These are phyloP conservation scores for Bidens hawaiensis DNA, from an alignment of 140 eudicot genomes.

Conservation along the genomic window DNA sequence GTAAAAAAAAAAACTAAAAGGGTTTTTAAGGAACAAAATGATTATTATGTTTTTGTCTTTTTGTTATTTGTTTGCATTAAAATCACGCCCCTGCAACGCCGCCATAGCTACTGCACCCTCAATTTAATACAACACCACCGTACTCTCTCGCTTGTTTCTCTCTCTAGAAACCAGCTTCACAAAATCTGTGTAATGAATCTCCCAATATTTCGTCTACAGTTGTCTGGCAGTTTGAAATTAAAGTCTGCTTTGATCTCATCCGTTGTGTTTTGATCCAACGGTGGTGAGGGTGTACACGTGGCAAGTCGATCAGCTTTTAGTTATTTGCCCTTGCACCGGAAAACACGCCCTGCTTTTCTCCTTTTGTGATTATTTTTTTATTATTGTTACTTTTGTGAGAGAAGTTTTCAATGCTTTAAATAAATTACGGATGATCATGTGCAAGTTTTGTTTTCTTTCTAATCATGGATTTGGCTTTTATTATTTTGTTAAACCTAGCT, in stretches of 20 bases:
- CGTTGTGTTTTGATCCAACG: conserved; percentile 51
- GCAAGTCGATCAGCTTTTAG: conserved; percentile 48
- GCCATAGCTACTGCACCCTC: conserved; percentile 68
- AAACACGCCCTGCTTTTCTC: conserved; percentile 78
- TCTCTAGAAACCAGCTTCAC: conserved; percentile 15
- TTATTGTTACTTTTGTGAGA: not conserved
- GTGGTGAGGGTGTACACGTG: conserved; percentile 44
- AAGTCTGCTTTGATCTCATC: conserved; percentile 36
- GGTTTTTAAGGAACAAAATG: no score
- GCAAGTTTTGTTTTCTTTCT: not conserved
- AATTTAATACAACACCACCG: conserved; percentile 52
- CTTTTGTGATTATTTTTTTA: not conserved
- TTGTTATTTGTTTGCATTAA: conserved; percentile 58
- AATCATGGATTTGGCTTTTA: not conserved
- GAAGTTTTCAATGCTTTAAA: not conserved
- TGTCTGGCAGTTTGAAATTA: conserved; percentile 55
- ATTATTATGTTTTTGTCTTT: no score
- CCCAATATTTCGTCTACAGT: conserved; percentile 51
- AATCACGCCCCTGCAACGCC: conserved; percentile 84
- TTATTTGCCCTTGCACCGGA: conserved; percentile 80
- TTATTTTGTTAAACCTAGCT: no score
- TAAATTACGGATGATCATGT: not conserved
- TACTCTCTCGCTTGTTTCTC: conserved; percentile 15
- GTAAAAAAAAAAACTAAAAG: no score
- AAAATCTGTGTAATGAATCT: conserved; percentile 30